Conservation (phyloP, 805 yeast species). For the Suhomyces xylopsoci region DNA sequence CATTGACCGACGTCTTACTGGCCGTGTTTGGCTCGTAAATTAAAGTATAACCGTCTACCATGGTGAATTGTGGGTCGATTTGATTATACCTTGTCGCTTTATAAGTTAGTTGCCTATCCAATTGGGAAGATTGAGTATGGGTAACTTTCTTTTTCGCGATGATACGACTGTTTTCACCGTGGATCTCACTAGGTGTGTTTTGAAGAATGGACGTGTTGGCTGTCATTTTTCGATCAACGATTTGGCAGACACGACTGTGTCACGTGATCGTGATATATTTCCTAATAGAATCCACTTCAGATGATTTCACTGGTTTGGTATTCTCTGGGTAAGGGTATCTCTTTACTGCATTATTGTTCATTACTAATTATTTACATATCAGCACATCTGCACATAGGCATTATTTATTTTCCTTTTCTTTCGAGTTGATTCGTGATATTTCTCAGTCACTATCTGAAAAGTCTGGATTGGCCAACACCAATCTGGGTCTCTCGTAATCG, state of each 20-base stretch:
- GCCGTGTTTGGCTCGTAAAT: conserved; percentile 75
- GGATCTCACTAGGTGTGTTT: neutral
- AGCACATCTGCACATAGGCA: neutral
- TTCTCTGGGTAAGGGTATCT: neutral
- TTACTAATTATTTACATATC: neutral
- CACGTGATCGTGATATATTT: neutral
- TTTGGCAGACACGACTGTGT: neutral
- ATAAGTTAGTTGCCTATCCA: neutral
- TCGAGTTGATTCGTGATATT: neutral
- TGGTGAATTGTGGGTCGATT: neutral
- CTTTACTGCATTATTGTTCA: neutral
- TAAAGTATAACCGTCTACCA: conserved; percentile 61
- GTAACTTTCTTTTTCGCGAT: neutral
- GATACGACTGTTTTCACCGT: neutral
- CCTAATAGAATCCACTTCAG: neutral
- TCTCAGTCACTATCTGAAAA: conserved; percentile 32
- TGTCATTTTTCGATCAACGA: neutral
- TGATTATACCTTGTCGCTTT: neutral
- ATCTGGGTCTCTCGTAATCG: conserved; percentile 39
- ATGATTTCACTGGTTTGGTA: neutral
- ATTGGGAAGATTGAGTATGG: neutral
- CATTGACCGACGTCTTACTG: conserved; percentile 60
- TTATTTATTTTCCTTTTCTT: neutral
- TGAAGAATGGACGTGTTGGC: conserved; percentile 1
- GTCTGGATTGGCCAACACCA: conserved; percentile 61